Base-by-base conservation (phyloP, 805 yeast species). In the Cyberlindnera meyerae region DNA sequence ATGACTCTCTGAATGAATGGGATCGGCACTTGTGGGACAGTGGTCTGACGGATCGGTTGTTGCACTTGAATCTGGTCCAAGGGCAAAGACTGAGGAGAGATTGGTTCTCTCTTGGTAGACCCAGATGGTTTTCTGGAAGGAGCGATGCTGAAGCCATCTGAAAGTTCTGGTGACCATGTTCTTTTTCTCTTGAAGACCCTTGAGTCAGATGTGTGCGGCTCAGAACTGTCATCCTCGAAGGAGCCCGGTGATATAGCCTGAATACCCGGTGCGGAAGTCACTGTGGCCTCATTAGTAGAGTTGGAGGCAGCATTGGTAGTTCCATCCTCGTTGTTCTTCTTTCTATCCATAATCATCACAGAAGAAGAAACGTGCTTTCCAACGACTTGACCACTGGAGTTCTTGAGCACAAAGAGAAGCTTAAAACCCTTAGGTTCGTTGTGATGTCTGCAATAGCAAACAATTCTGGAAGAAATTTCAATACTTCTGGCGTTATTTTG, bases 361-460 rank as follows among this genome's bases (percentile, higher is more conserved):
- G 87, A 77, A 8, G 79, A 63, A 1, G 95, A 76, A 7, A 81
- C 58, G 15, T 77, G 76, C 49, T 79, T 79, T 6, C 89, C 96
- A 13, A 90, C 70, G 5, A 87, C 69, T 17, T 70, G 66, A 16
- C 80, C 82, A 8, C 66, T 54, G 38, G 66, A 55, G 57, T 89
- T 78, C 43, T 76, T 79, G 33, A 90, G 54, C 4, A 82, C 75
- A 44, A 85, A 76, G 31, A 85, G 61, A 27, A 84, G 64, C 52
- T 76, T 77, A 65, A 89, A 90, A 2, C 98, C 98, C 27, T 72
- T 72, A n/a, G 79, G 66, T 44, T 89, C 96, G 47, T 79, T 77
- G 61, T 93, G 98, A 61, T 93, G 98, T 47, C 97, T 77, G 63
- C 97, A 93, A 58, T 93, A 90, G 61, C 98, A 90, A 8, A 90